Conservation (phyloP, 2,329 filamentous ascomycete species). For the Sporothrix brunneoviolacea region DNA sequence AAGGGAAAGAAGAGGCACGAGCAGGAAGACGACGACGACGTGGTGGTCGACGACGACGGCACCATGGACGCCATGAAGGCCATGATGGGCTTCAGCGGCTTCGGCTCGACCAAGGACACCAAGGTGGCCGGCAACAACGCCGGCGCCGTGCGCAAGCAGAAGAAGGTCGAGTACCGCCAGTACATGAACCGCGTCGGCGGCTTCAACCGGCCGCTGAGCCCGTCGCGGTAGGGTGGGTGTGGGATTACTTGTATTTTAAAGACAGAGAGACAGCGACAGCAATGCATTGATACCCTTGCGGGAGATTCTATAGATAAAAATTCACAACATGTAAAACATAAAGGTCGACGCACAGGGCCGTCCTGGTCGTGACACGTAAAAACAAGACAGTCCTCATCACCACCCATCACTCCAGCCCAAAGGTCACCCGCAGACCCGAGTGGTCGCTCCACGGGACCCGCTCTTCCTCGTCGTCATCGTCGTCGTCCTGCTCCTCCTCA, state of each 20-base stretch:
- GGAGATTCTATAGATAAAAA: too few species aligned
- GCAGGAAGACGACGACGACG: constrained; percentile 37
- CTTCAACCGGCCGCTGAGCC: constrained; percentile 73
- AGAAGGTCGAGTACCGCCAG: constrained; percentile 91
- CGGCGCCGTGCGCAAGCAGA: constrained; percentile 79
- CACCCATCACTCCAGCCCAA: too few species aligned
- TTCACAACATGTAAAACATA: too few species aligned
- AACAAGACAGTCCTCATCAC: too few species aligned
- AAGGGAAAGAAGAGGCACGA: not conserved
- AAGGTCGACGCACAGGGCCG: too few species aligned
- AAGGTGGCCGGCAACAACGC: constrained; percentile 84
- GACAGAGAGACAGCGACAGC: too few species aligned
- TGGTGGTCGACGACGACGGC: constrained; percentile 54
- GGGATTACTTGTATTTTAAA: not conserved
- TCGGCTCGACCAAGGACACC: constrained; percentile 79
- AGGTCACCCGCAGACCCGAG: constrained; percentile 13
- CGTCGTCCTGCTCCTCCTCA: not conserved
- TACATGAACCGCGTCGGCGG: constrained; percentile 88
- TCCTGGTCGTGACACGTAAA: too few species aligned
- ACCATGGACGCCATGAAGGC: constrained; percentile 68
- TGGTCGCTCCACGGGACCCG: constrained; percentile 17
- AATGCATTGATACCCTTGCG: too few species aligned
- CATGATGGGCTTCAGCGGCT: constrained; percentile 85
- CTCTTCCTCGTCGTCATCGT: not conserved
- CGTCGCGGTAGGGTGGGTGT: constrained; percentile 31